phyloP scores from a whole-genome alignment of 768 basidiomycete genomes.

The Trametes maxima region DNA sequence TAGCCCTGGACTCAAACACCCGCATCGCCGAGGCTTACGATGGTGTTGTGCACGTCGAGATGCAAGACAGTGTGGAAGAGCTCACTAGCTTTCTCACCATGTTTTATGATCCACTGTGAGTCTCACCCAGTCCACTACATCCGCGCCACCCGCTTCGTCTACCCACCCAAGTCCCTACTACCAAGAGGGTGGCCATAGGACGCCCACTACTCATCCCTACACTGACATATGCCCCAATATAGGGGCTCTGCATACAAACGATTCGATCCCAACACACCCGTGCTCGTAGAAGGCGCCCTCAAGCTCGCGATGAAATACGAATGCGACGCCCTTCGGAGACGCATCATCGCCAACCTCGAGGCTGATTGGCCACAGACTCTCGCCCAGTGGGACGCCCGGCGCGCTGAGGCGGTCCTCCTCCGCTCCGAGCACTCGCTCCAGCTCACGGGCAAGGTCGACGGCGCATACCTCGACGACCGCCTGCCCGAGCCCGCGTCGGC shows the following conservation, averaged over 20 bases:
- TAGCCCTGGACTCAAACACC: constrained; percentile 10
- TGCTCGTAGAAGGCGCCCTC: constrained; percentile 35
- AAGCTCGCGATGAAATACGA: constrained; percentile 41
- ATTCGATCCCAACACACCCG: constrained; percentile 36
- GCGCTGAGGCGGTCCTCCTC: constrained; percentile 30
- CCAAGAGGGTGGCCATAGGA: background rate
- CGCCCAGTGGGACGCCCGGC: constrained; percentile 34
- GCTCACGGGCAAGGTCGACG: constrained; percentile 31
- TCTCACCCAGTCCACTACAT: background rate
- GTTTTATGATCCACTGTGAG: constrained; percentile 35
- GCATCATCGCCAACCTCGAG: constrained; percentile 36
- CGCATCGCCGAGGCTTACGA: constrained; percentile 30
- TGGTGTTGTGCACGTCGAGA: constrained; percentile 33
- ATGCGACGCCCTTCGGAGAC: constrained; percentile 35
- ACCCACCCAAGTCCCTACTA: background rate
- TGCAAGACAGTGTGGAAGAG: constrained; percentile 35
- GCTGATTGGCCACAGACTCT: constrained; percentile 41
- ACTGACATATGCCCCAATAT: background rate
- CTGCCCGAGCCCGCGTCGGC: constrained; percentile 35
- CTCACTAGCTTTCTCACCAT: constrained; percentile 30
- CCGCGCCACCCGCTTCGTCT: background rate
- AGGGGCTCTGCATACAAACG: constrained; percentile 34
- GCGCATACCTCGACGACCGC: constrained; percentile 35
- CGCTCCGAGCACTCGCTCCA: constrained; percentile 34
- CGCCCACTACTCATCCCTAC: background rate